These are phyloP conservation scores for Fraxinus latifolia DNA, from an alignment of 305 asterid species.

Conservation along the genomic window DNA sequence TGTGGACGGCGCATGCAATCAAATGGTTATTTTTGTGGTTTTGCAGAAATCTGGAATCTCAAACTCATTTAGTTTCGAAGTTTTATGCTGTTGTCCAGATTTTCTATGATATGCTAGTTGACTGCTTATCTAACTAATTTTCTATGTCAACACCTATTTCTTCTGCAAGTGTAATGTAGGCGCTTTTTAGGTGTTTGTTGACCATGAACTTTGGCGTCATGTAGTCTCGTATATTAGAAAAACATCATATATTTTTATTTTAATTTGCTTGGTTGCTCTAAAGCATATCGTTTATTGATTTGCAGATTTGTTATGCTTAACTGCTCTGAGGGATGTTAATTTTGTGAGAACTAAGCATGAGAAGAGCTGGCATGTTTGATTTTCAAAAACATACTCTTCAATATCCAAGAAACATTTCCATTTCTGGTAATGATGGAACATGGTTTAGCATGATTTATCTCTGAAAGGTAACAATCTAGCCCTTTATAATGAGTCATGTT, in stretches of 20 bases:
- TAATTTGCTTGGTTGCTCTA: background rate
- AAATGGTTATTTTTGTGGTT: background rate
- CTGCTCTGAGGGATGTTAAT: background rate
- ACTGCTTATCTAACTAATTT: background rate
- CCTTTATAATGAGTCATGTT: background rate
- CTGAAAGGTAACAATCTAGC: conserved; percentile 25
- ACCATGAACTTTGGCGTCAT: background rate
- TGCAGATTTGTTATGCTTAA: background rate
- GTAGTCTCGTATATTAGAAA: background rate
- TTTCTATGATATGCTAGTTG: background rate
- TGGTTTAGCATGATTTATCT: conserved; percentile 24
- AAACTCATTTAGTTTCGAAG: background rate
- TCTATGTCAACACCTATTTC: background rate
- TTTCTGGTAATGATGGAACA: conserved; percentile 28
- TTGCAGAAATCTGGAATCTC: background rate
- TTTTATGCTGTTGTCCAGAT: background rate
- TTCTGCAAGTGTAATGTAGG: background rate
- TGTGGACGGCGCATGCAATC: background rate
- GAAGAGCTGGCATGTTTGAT: background rate
- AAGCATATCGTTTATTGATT: background rate
- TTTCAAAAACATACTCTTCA: background rate
- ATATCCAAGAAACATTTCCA: conserved; percentile 18
- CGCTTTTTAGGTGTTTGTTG: background rate
- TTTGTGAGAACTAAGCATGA: background rate
- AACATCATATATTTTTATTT: background rate